Evolutionary conservation across 1,284 basidiomycete species (phyloP), one percentile per base, ranked within the genome.

Genomic region (Garcileccinum viscosum): DNA sequence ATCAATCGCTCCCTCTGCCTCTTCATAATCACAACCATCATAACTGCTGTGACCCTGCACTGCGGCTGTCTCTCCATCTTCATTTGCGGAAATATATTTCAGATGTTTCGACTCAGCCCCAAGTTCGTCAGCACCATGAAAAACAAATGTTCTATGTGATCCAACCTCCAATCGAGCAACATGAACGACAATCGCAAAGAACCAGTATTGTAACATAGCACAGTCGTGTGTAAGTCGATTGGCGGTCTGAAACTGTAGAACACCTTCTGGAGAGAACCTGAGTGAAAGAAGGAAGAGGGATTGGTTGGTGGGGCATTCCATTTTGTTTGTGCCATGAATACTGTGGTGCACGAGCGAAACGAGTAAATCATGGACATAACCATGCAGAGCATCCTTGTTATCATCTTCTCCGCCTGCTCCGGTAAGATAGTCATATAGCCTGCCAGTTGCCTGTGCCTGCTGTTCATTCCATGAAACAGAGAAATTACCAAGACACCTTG

Each of bases 301-400:
- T 59, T 59, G 56, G 33, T 65, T 58, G 1, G 59, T 68, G 15
- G 59, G 63, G 14, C 67, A 68, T 2, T 68, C 67, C 64, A 70
- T 70, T 38, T 69, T 70, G n/a, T 24, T 2, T 0, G 62, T 64
- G 3, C 44, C 67, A 40, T 30, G 62, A 12, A 70, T 67, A 8
- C 67, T 42, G 4, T 70, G 66, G 11, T 62, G 47, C 2, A 70
- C 56, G 9, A 70, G 22, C 19, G 62, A 65, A 24, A 70, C 35
- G 2, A 68, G 59, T 4, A 68, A 11, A 5, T 37, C 12, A 14
- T 67, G 63, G 40, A 44, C 22, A 44, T n/a, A 5, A 44, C 22
- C 2, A n/a, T 44, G 42, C 42, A 44, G 22, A 2, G 42, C 42
- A 5, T 12, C 42, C 42, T n/a, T 22, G 6, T 44, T 4, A 2